A percentile compares a stretch with the other conserved stretches of the same genome.
These are phyloP conservation scores for Tripidium arundinaceum DNA, from an alignment of 202 grass and related monocot species.

Conservation along the genomic window DNA sequence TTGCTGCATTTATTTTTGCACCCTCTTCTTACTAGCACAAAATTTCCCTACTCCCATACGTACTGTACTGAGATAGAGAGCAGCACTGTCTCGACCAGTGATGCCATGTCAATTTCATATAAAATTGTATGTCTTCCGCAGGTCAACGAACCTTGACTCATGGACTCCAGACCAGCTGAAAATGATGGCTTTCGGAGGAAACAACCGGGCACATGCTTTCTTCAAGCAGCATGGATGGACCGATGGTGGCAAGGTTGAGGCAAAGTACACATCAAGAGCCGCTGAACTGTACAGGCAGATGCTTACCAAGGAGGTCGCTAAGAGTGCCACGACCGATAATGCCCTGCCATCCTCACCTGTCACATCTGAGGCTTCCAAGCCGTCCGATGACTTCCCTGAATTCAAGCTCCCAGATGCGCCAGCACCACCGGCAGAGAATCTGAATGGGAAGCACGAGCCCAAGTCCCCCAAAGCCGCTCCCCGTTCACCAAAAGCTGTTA, in stretches of 20 bases:
- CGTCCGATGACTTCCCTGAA: slow-evolving; percentile 47
- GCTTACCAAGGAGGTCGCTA: slow-evolving; percentile 71
- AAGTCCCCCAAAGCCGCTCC: slow-evolving; percentile 37
- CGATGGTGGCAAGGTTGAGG: slow-evolving; percentile 63
- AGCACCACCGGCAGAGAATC: slow-evolving; percentile 38
- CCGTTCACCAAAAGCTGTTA: slow-evolving; percentile 48
- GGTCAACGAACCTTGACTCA: slow-evolving; percentile 79
- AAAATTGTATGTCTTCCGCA: neutral
- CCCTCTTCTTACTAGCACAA: neutral
- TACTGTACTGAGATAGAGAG: neutral
- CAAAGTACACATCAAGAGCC: slow-evolving; percentile 77
- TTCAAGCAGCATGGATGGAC: slow-evolving; percentile 82
- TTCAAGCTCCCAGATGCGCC: slow-evolving; percentile 48
- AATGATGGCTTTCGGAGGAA: slow-evolving; percentile 83
- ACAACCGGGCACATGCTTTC: slow-evolving; percentile 69
- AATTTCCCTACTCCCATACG: neutral
- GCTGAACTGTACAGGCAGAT: slow-evolving; percentile 73
- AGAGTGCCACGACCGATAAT: slow-evolving; percentile 33
- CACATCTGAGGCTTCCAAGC: slow-evolving; percentile 24
- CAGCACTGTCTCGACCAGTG: neutral
- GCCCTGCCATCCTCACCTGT: slow-evolving; percentile 56
- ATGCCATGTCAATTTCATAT: neutral
- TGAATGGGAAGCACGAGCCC: slow-evolving; percentile 55
- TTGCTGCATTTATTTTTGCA: neutral
- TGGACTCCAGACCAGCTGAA: slow-evolving; percentile 80